Base-by-base conservation (phyloP, 1,284 basidiomycete species). In the Naganishia cerealis region DNA sequence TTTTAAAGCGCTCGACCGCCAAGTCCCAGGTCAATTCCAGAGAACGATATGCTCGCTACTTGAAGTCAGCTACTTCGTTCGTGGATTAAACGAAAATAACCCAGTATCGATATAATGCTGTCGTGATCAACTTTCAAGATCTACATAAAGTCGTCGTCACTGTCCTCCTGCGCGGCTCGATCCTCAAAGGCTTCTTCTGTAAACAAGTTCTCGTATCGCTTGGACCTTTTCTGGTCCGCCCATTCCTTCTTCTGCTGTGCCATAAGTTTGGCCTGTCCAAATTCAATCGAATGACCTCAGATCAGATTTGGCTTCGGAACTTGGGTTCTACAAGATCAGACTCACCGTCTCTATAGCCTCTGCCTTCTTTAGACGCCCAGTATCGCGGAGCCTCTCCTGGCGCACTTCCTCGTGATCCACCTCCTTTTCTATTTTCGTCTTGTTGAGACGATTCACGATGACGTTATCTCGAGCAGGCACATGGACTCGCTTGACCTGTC, bases 371-470 rank as follows among this genome's bases (percentile, higher is more conserved):
- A 82, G 80, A 5, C 87, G 85, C 39, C 85, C 87, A 79, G 94
- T 92, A 67, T 84, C 83, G 75, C 91, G 89, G 70, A 91, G 79
- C n/a, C 93, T 85, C 21, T 94, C 92, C 54, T 92, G 83, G 21
- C 85, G 84, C 74, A 96, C 93, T 68, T 90, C 86, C 77, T 98
- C 94, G 75, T 96, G 93, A 75, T 98, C 92, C 3, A 98, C 92
- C 62, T 87, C 84, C 50, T 84, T 84, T 79, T 91, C 91, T 53
- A 86, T 81, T 76, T 94, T 97, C 15, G 94, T 97, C 83, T 98
- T 99, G 82, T 94, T 95, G 56, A 99, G 81, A 21, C 95, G 86
- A 76, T 98, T 98, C 33, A 99, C 90, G 67, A 97, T 91, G 2
- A 84, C 79, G 75, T 98, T 99, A 72, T 96, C 90, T 48, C 94